phyloP scores from a whole-genome alignment of 768 basidiomycete species.

The Strobilomyces echinocephalus region DNA sequence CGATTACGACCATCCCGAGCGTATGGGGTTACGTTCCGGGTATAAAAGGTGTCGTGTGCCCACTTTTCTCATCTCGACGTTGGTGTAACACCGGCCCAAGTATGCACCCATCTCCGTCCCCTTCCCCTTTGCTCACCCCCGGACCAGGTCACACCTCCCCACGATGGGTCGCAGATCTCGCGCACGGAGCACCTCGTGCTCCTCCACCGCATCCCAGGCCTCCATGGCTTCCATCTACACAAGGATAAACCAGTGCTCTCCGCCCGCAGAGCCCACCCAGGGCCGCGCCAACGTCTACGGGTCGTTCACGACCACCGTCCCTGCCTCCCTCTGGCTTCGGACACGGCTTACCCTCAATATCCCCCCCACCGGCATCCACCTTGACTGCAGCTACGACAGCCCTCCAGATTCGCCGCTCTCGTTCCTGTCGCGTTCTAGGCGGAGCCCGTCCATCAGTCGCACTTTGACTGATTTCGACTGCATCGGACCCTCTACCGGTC shows the following conservation, averaged over 20 bases:
- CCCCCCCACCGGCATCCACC: slow-evolving; percentile 7
- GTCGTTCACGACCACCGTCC: slow-evolving; percentile 37
- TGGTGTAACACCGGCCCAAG: neutral
- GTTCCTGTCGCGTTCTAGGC: slow-evolving; percentile 13
- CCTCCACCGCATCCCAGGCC: slow-evolving; percentile 21
- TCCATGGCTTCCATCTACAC: slow-evolving; percentile 23
- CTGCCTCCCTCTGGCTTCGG: slow-evolving; percentile 31
- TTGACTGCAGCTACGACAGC: slow-evolving; percentile 19
- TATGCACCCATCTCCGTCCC: neutral
- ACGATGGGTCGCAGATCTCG: slow-evolving; percentile 9
- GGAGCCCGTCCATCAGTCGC: slow-evolving; percentile 41
- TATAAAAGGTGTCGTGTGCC: slow-evolving; percentile 29
- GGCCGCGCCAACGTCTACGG: slow-evolving; percentile 30
- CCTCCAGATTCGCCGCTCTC: slow-evolving; percentile 30
- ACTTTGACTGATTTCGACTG: slow-evolving; percentile 28
- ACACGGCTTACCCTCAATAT: slow-evolving; percentile 17
- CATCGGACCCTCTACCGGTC: slow-evolving; percentile 9
- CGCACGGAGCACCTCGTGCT: slow-evolving; percentile 19
- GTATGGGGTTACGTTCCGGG: slow-evolving; percentile 2
- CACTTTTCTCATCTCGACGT: neutral
- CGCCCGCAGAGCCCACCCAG: slow-evolving; percentile 21
- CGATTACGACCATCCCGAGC: slow-evolving; percentile 15
- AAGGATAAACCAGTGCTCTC: slow-evolving; percentile 20
- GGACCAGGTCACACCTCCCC: neutral
- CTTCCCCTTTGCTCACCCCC: neutral